A percentile compares a stretch with the other conserved stretches of the same genome.
Evolutionary conservation across 495 filamentous ascomycete species (phyloP).

Genomic region (Daldinia concentrica): DNA sequence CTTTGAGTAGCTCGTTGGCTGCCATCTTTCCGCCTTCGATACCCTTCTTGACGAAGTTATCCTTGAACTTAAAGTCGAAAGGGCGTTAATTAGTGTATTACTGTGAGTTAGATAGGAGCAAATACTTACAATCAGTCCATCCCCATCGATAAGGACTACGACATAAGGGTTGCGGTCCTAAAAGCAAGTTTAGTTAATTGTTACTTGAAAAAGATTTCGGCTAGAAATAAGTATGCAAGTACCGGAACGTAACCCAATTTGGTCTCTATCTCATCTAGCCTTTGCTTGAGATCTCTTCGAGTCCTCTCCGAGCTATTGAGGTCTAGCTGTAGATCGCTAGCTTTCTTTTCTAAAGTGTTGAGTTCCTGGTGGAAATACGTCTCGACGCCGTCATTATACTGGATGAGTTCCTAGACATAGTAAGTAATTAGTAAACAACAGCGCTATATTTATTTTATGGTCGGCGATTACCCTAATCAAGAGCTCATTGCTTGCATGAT

Average conservation of each 20-base stretch:
- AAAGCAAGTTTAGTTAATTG: conserved; percentile 34
- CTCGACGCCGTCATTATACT: conserved; percentile 31
- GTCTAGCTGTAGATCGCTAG: conserved; percentile 54
- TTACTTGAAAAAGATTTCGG: conserved; percentile 10
- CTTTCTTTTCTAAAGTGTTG: conserved; percentile 42
- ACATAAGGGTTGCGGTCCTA: conserved; percentile 81
- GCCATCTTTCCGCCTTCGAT: conserved; percentile 76
- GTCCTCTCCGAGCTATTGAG: conserved; percentile 52
- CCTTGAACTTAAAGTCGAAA: conserved; percentile 64
- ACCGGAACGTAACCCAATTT: conserved; percentile 47
- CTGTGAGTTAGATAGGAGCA: neutral
- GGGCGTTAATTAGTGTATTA: neutral
- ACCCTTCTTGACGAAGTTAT: conserved; percentile 69
- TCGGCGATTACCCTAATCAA: neutral
- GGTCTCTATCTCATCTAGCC: conserved; percentile 47
- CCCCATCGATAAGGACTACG: conserved; percentile 78
- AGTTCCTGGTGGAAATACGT: conserved; percentile 51
- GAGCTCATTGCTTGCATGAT: neutral
- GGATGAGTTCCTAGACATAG: neutral
- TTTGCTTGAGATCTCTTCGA: conserved; percentile 49
- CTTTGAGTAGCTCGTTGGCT: conserved; percentile 66
- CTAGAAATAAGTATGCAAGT: conserved; percentile 18
- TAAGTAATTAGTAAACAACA: neutral
- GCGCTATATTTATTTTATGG: neutral
- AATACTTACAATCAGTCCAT: conserved; percentile 71